Conservation (phyloP, 768 basidiomycete species). For the Pulveroboletus sp. region DNA sequence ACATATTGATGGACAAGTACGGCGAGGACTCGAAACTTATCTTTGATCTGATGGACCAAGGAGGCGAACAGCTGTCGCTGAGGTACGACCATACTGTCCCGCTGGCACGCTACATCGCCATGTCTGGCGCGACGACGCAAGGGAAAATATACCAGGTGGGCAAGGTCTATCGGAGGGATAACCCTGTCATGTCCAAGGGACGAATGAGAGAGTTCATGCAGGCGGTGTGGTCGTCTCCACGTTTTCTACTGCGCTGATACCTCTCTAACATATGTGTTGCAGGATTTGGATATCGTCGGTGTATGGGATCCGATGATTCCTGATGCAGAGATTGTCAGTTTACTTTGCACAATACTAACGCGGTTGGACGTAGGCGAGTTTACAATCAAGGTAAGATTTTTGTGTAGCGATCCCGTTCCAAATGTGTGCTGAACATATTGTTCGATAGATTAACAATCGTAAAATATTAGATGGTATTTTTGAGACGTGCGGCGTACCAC, state of each 20-base stretch:
- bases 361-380: conserved; percentile 91
- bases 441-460: conserved; percentile 81
- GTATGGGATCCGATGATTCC: conserved; percentile 96
- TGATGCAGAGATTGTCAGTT: conserved; percentile 85
- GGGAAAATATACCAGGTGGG: conserved; percentile 96
- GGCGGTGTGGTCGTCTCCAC: conserved; percentile 55
- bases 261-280: background rate
- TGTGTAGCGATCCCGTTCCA: background rate
- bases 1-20: conserved; percentile 94
- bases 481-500: conserved; percentile 90
- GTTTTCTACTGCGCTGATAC: background rate
- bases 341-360: conserved; percentile 78
- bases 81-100: conserved; percentile 98
- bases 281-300: conserved; percentile 97
- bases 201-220: conserved; percentile 99
- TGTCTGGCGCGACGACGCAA: conserved; percentile 81
- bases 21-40: conserved; percentile 98
- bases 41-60: conserved; percentile 96
- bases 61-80: conserved; percentile 92
- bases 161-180: conserved; percentile 97
- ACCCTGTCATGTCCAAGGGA: conserved; percentile 96
- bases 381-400: conserved; percentile 74
- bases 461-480: conserved; percentile 98
- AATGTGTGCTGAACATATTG: conserved; percentile 1
- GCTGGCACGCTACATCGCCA: conserved; percentile 91